Conservation (phyloP, 345 rosid species). For the Pseudoturritis turrita region DNA sequence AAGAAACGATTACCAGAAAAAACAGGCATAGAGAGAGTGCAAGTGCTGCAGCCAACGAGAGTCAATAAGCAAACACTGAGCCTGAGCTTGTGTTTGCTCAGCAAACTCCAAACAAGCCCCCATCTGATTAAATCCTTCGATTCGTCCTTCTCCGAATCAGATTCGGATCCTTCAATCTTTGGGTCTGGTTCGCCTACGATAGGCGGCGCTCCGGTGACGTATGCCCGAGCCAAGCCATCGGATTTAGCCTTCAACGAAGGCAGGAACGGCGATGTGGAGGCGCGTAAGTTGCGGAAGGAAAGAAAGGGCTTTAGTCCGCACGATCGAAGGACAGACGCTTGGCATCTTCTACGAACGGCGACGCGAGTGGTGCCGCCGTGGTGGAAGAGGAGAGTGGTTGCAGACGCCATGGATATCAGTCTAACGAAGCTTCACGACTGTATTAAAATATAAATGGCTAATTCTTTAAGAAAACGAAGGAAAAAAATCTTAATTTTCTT, state of each 20-base stretch:
- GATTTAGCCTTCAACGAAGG: slow-evolving; percentile 11
- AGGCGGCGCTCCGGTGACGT: slow-evolving; percentile 77
- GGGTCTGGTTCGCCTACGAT: slow-evolving; percentile 52
- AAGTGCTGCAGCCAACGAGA: slow-evolving; percentile 64
- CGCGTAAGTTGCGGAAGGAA: slow-evolving; percentile 22
- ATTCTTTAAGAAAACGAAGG: background rate
- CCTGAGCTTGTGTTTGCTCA: slow-evolving; percentile 57
- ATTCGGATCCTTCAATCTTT: slow-evolving; percentile 30
- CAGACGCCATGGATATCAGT: slow-evolving; percentile 37
- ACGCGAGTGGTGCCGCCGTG: slow-evolving; percentile 27
- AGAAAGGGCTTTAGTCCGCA: background rate
- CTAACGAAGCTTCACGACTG: background rate
- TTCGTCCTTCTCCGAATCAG: slow-evolving; percentile 31
- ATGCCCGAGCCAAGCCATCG: slow-evolving; percentile 42
- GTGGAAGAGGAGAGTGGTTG: slow-evolving; percentile 36
- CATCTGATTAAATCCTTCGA: slow-evolving; percentile 48
- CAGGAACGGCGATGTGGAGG: slow-evolving; percentile 36
- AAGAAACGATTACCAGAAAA: slow-evolving; percentile 56
- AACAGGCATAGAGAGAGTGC: slow-evolving; percentile 88
- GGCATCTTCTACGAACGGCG: background rate
- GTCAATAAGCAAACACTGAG: slow-evolving; percentile 44
- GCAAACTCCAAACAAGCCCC: slow-evolving; percentile 62
- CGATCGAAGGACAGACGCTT: slow-evolving; percentile 6
- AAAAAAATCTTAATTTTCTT: background rate
- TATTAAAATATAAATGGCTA: background rate